Evolutionary conservation across 495 filamentous ascomycete species (phyloP), one percentile per base, ranked within the genome.

Genomic region (Penicillium waksmanii): DNA sequence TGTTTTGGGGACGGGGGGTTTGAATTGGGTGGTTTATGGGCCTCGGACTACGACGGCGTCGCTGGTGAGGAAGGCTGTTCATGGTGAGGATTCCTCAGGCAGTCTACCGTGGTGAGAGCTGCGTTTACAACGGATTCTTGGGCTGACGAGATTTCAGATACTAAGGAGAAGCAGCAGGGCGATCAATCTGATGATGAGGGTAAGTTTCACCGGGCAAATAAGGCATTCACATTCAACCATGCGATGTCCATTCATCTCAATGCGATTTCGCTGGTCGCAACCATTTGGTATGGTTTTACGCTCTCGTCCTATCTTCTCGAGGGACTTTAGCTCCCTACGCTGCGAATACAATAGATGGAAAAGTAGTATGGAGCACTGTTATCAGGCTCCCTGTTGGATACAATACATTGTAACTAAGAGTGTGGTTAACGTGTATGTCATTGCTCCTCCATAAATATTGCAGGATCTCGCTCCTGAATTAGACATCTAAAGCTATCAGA

Each of bases 191-290:
- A 62, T 56, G 56, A 68, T 35, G 54, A 58, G 53, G 63, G 46
- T 0, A 79, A 81, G 57, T 67, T 80, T 65, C 58, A 69, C 33
- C 59, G 55, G 19, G 59, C 78, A 0, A 82, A 79, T 59, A 72
- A 72, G n/a, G 58, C 53, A 3, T 85, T 87, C 55, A 70, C 73
- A 7, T 61, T 64, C 6, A 77, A 75, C 48, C 82, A 87, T 59
- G 82, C 82, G 5, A 85, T 83, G 79, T 73, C 69, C 17, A 85
- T 85, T 48, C 82, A 85, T 63, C 53, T 85, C 6, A 85, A 86
- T 65, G 61, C 84, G 13, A 68, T 84, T 31, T 73, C 78, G 0
- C 70, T 85, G 51, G 71, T 75, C 2, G 79, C 79, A 7, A 81
- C 80, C 34, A 25, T 85, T 7, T 75, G 73, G 61, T 85, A 84